Evolutionary conservation across 2,329 filamentous ascomycete genomes (phyloP).

Genomic region (Arthrinium puccinioides): DNA sequence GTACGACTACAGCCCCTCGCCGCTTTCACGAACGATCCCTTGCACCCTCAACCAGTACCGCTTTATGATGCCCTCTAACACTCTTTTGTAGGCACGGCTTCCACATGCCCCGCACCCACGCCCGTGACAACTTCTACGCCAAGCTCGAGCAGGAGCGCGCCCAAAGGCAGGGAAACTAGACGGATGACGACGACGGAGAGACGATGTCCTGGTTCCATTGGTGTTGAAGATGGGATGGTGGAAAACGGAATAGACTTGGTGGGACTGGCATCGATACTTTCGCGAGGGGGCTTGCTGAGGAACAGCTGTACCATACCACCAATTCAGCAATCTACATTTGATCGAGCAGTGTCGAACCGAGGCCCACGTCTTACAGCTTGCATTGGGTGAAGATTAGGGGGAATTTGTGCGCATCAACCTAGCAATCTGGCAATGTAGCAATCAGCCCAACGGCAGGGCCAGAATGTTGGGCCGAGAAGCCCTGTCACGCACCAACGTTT

Average conservation of each 20-base stretch:
- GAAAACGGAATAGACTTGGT: constrained; percentile 1
- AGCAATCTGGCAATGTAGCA: no score
- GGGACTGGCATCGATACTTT: constrained; percentile 1
- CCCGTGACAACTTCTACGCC: constrained; percentile 51
- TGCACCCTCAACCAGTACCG: no score
- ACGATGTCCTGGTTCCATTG: constrained; percentile 2
- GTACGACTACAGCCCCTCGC: constrained; percentile 41
- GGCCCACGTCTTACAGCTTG: no score
- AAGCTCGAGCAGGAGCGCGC: constrained; percentile 52
- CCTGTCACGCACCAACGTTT: no score
- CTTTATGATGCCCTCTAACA: neutral
- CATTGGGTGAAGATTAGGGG: no score
- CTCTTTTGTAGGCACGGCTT: constrained; percentile 46
- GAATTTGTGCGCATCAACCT: no score
- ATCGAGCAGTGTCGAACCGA: constrained; percentile 5
- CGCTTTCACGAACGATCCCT: no score
- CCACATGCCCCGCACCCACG: constrained; percentile 53
- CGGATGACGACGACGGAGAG: neutral
- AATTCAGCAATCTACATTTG: constrained; percentile 6
- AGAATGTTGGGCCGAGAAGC: no score
- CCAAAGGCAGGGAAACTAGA: constrained; percentile 17
- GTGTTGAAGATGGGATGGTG: constrained; percentile 1
- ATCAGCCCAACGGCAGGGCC: no score
- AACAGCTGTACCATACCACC: constrained; percentile 8
- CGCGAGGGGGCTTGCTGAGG: no score